phyloP scores from a whole-genome alignment of 352 stramenopile species.

The Vaucheria bursata region DNA sequence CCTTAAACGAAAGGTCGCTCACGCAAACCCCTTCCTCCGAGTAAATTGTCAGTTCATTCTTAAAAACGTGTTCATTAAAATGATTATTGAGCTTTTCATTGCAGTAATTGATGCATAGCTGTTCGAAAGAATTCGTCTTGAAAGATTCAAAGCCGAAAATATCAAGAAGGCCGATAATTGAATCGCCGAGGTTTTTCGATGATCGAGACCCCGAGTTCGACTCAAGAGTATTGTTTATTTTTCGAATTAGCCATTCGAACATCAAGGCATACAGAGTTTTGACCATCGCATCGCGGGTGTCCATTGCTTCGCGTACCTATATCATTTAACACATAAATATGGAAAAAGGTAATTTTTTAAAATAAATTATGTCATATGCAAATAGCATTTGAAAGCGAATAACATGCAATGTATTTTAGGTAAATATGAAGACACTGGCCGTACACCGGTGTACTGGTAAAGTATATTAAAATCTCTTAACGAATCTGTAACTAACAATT shows the following conservation, averaged over 20 bases:
- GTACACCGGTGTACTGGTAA: no score
- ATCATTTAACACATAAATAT: no score
- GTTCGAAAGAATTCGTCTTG: constrained; percentile 71
- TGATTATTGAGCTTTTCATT: constrained; percentile 83
- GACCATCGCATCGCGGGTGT: constrained; percentile 72
- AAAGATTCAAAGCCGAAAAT: constrained; percentile 74
- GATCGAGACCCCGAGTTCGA: constrained; percentile 17
- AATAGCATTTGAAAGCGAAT: no score
- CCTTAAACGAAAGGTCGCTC: constrained; percentile 57
- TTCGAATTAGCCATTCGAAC: constrained; percentile 83
- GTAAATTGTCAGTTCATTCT: constrained; percentile 53
- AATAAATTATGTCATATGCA: no score
- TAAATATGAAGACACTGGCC: no score
- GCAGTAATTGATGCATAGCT: constrained; percentile 89
- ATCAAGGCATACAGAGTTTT: constrained; percentile 81
- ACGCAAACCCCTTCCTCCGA: constrained; percentile 52
- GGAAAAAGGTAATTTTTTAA: no score
- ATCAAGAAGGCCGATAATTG: constrained; percentile 67
- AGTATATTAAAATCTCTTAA: no score
- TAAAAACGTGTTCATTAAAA: constrained; percentile 78
- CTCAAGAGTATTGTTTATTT: constrained; percentile 63
- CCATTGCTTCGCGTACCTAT: constrained; percentile 50
- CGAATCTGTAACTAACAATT: no score
- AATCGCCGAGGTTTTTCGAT: constrained; percentile 18
- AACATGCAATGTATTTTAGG: no score